Evolutionary conservation across 148 eudicot genomes (phyloP).

Genomic region (Talinum fruticosum): DNA sequence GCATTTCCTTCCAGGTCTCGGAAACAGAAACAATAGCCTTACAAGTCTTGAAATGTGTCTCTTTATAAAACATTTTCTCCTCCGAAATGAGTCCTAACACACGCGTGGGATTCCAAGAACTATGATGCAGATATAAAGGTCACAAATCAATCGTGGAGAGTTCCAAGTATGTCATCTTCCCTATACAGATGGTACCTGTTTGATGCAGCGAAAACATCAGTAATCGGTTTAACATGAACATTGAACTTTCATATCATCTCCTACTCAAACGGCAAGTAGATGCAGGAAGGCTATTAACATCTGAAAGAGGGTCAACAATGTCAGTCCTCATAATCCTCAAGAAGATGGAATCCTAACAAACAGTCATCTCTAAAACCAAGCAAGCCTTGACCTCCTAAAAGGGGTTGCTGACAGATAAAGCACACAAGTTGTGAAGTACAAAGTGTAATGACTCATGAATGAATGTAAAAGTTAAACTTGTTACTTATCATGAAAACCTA

Average conservation of each 20-base stretch:
- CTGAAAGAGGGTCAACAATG: background rate
- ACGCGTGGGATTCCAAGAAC: background rate
- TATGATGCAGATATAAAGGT: background rate
- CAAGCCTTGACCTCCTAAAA: background rate
- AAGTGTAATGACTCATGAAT: too few species aligned
- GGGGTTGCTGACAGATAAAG: too few species aligned
- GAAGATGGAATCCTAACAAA: background rate
- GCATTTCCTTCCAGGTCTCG: background rate
- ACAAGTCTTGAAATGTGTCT: background rate
- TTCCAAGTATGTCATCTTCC: conserved; percentile 68
- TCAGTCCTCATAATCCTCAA: background rate
- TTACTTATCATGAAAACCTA: background rate
- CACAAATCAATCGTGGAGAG: conserved; percentile 45
- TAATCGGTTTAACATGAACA: background rate
- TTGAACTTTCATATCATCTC: background rate
- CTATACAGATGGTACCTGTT: conserved; percentile 60
- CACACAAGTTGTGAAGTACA: too few species aligned
- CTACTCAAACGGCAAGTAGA: background rate
- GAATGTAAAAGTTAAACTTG: background rate
- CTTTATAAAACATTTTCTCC: background rate
- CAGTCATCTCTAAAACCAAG: background rate
- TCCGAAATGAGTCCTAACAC: background rate
- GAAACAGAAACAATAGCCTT: background rate
- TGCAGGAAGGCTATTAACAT: background rate
- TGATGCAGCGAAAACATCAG: background rate